Evolutionary conservation across 495 filamentous ascomycete genomes (phyloP), one percentile per base, ranked within the genome.

Genomic region (Penicillium desertorum): DNA sequence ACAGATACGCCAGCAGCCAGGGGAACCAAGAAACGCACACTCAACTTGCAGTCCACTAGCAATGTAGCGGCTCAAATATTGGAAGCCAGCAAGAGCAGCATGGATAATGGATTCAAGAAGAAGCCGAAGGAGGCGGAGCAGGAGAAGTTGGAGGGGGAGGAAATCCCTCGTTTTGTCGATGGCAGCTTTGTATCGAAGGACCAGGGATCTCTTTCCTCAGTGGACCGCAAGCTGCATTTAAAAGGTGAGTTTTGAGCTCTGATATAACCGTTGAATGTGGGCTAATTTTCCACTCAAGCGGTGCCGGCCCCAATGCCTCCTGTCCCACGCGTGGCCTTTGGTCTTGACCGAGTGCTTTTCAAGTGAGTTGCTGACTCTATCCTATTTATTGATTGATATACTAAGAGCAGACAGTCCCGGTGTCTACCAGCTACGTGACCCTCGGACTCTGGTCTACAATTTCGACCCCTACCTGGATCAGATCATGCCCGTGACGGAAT

Each of bases 391-490:
- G 17, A 20, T 44, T 42, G 27, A 27, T 59, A 23, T 58, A 45
- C 61, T 64, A 65, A 62, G 27, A 27, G 17, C 9, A 37, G 17
- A 42, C 41, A 86, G 81, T 70, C 90, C 92, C 4, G 93, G 94
- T 19, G 88, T 96, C 29, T 96, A 96, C 67, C 85, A 89, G 32
- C 83, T 99, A 29, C 91, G 93, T 65, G 95, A 98, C 66, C 88
- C 89, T 22, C 81, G 90, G 50, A 92, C 95, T 36, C 81, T 85
- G 11, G 90, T 96, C 39, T 98, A 81, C 77, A 98, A 98, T 67
- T 98, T 98, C 66, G 92, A 98, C 64, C 94, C 94, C 1, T 96
- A 96, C 66, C 81, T 98, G 23, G 84, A 90, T 48, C 82, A 82
- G 52, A 93, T 98, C 66, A 96, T 96, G 91, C 92, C 92, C 2